Evolutionary conservation across 192 early-diverging fungal species (phyloP), one percentile per base, ranked within the genome.

Genomic region (Geranomyces michiganensis): DNA sequence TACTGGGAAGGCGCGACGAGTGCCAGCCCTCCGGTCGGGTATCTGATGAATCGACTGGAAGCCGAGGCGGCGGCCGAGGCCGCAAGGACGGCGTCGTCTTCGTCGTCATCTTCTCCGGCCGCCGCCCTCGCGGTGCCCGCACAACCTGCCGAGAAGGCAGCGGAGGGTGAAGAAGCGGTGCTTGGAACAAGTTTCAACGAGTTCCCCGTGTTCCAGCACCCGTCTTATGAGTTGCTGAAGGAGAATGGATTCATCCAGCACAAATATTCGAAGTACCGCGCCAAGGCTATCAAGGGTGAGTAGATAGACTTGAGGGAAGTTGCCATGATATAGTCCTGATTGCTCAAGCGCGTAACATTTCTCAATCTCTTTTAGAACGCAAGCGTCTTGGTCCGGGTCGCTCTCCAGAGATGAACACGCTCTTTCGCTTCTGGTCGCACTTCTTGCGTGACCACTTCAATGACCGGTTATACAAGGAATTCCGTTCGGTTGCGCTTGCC

Each of bases 201-300:
- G 58, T 80, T 82, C 64, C 43, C 74, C 26, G 72, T 73, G 22
- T 82, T 85, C 77, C 80, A 85, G 83, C 96, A 98, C 77, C 96
- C 96, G 1, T 90, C 87, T 55, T 95, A 96, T 76, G 94, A 94
- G 75, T 84, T 98, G 22, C 79, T 98, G 78, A 92, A 91, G 64
- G 96, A 98, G 81, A 94, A 95, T 77, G 96, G 96, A n/a, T 98
- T 96, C 73, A 84, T 96, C 66, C 94, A 98, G 84, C 93, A 96
- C 81, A 96, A 94, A 77, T 98, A 98, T 79, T 87, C 90, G 76
- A 92, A 95, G 78, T 98, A 93, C 82, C 93, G 92, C 71, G 90
- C 89, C 65, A 92, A 94, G 83, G 96, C 96, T 33, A 80, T 96
- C 48, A 90, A 89, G 73, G 83, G 83, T 85, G 71, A 29, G 68